Conservation (phyloP, 2,329 filamentous ascomycete species). For the Ophioceras dolichostomum region DNA sequence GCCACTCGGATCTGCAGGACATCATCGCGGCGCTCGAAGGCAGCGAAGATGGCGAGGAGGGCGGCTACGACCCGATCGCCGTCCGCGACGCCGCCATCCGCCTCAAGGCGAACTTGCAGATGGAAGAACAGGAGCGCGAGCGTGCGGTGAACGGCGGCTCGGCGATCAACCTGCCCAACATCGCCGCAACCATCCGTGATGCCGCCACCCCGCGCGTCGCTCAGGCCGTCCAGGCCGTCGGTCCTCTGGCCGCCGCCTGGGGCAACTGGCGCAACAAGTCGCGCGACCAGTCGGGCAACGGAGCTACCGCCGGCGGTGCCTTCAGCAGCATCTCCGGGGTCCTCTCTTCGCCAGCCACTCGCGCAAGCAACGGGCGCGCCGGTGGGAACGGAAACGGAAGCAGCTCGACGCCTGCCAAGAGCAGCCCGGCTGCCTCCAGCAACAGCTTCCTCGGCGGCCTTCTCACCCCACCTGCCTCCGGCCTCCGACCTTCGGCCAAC, state of each 20-base stretch:
- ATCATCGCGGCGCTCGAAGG: conserved; percentile 70
- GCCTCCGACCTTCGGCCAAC: conserved; percentile 58
- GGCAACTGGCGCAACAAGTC: conserved; percentile 85
- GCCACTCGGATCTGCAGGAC: conserved; percentile 84
- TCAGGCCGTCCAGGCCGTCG: conserved; percentile 58
- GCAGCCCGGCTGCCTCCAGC: conserved; percentile 36
- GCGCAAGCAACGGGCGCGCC: too few relatives aligned
- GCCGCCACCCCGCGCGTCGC: conserved; percentile 73
- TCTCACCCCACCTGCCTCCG: conserved; percentile 86
- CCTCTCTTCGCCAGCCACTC: conserved; percentile 29
- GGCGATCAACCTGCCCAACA: conserved; percentile 56
- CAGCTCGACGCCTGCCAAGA: conserved; percentile 48
- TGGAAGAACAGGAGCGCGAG: conserved; percentile 95
- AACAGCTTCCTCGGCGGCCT: conserved; percentile 62
- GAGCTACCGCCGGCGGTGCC: too few relatives aligned
- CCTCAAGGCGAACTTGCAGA: conserved; percentile 86
- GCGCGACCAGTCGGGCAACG: too few relatives aligned
- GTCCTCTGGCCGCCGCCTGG: conserved; percentile 76
- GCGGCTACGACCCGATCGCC: conserved; percentile 66
- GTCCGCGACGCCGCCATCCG: conserved; percentile 88
- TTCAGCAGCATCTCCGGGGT: conserved; percentile 35
- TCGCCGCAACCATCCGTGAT: conserved; percentile 65
- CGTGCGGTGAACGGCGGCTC: conserved; percentile 63
- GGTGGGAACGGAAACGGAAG: conserved; percentile 17
- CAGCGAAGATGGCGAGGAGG: too few relatives aligned